These are phyloP conservation scores for Rosa lucieae DNA, from an alignment of 306 rosid species.

Conservation along the genomic window DNA sequence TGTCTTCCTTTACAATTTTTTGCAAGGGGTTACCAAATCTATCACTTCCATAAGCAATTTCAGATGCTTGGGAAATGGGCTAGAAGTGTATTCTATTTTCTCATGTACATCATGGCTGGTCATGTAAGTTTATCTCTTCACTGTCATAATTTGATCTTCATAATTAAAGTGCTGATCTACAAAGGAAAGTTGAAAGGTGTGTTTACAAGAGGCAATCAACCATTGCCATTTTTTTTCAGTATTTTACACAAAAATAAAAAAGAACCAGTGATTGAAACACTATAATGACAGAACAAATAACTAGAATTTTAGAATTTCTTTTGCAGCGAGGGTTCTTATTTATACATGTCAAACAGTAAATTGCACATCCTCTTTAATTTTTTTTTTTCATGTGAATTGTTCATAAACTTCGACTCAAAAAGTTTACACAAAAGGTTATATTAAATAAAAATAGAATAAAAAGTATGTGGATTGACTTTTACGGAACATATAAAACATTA, in stretches of 20 bases:
- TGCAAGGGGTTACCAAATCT: conserved; percentile 20
- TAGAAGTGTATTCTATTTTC: conserved; percentile 14
- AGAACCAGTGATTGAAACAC: background rate
- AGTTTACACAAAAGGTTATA: background rate
- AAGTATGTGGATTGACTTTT: background rate
- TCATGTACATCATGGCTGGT: conserved; percentile 22
- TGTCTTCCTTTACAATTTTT: conserved; percentile 25
- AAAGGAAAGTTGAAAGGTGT: background rate
- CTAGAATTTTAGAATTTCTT: no score
- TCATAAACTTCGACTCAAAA: background rate
- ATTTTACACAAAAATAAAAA: background rate
- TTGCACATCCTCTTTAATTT: background rate
- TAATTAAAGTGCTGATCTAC: background rate
- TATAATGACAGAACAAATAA: background rate
- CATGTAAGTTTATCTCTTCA: conserved; percentile 21
- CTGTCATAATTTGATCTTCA: background rate
- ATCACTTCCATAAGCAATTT: background rate
- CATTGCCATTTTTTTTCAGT: background rate
- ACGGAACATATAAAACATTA: background rate
- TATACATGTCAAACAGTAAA: background rate
- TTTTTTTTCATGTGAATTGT: background rate
- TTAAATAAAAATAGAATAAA: background rate
- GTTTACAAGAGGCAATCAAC: background rate
- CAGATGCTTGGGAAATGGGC: conserved; percentile 16
- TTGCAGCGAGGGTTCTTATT: no score